Base-by-base conservation (phyloP, 2,329 filamentous ascomycete species). In the Calonectria pseudoturangicola region DNA sequence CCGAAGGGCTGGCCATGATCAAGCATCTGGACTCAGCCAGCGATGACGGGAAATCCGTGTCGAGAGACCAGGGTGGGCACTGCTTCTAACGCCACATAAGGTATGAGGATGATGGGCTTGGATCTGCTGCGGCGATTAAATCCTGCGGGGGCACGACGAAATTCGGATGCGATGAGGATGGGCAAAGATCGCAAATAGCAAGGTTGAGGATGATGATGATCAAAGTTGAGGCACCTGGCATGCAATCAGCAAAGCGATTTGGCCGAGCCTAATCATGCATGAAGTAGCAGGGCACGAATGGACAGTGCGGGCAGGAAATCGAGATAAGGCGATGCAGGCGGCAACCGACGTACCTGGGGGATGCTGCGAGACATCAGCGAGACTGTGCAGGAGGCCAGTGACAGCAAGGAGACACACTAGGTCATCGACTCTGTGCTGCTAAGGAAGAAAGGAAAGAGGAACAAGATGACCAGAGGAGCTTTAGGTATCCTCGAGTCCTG, bases 1-100 rank as follows among this genome's bases (percentile, higher is more conserved):
- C 72, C 66, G 66, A 71, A 69, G 79, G 76, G 65, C 78, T 81
- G 68, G 79, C 77, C 79, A 81, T 81, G 73, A 73, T 75, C 72
- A 67, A 62, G 74, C 79, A 80, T 80, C 51, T 75, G 77, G 58
- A 48, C 68, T 69, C 33, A 47, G 65, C 47, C 70, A 66, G 48
- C 33, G 39, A 72, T 30, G 56, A 64, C 28, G 54, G 48, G 48
- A 27, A 58, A 25, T 50, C 50, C 56, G 73, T 54, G 60, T 64
- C 64, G 66, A 63, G 69, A 68, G 68, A 41, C 50, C 73, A 33
- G 48, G 74, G 36, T 60, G 54, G 15, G 15, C 43, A 58, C 71
- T 66, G 25, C 25, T 47, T 75, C 41, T 65, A 76, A 50, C 30
- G 64, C 69, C 70, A 66, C 73, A 79, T 77, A 65, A 48, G 48